Evolutionary conservation across 2,329 filamentous ascomycete species (phyloP).

Genomic region (Aspergillus alliaceus): DNA sequence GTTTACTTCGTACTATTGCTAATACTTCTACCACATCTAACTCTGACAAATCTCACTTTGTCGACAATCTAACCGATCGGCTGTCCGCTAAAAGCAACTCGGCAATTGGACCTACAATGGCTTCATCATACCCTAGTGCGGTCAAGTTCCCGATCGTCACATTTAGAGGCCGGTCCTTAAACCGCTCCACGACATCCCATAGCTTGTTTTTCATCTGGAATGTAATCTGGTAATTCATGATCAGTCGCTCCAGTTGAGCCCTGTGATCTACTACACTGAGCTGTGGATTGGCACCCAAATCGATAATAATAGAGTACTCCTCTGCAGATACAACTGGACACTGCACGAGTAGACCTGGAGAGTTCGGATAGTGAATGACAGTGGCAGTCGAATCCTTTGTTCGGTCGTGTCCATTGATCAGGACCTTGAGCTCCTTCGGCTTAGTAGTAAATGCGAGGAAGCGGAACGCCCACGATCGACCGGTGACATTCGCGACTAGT

Average conservation of each 20-base stretch:
- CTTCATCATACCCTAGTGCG: constrained; percentile 26
- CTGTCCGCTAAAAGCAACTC: constrained; percentile 28
- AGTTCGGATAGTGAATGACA: constrained; percentile 14
- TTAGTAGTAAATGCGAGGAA: constrained; percentile 1
- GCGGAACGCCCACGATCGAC: background rate
- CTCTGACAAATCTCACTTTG: too few relatives aligned
- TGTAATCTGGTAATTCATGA: constrained; percentile 28
- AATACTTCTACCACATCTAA: too few relatives aligned
- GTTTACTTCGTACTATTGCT: too few relatives aligned
- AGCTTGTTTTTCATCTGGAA: constrained; percentile 27
- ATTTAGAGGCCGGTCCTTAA: constrained; percentile 12
- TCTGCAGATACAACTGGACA: constrained; percentile 14
- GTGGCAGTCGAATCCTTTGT: constrained; percentile 13
- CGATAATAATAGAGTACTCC: constrained; percentile 38
- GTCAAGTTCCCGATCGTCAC: constrained; percentile 22
- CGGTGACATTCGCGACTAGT: background rate
- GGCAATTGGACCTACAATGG: constrained; percentile 24
- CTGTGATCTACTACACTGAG: constrained; percentile 22
- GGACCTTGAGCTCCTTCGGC: constrained; percentile 13
- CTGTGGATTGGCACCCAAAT: constrained; percentile 34
- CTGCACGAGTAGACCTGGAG: constrained; percentile 19
- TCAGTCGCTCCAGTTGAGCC: constrained; percentile 17
- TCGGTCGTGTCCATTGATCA: constrained; percentile 16
- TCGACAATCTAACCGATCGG: background rate
- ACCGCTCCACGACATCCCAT: constrained; percentile 22